Conservation (phyloP, 352 stramenopile genomes). For the Globisporangium solare region DNA sequence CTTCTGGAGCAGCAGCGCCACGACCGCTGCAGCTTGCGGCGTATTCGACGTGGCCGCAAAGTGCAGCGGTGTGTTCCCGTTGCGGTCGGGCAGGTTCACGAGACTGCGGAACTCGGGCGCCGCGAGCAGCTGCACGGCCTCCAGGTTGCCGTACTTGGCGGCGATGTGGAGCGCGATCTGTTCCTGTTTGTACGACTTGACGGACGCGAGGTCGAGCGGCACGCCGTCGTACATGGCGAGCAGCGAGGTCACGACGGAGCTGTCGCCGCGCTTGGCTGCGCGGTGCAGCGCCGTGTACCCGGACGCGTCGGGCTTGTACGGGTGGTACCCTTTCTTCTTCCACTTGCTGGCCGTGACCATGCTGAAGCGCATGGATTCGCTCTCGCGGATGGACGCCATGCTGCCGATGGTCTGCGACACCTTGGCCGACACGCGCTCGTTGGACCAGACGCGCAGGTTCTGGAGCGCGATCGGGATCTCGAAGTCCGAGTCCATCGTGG, state of each 20-base stretch:
- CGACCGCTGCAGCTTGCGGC: slow-evolving; percentile 37
- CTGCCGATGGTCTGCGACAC: slow-evolving; percentile 52
- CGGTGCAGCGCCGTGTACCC: slow-evolving; percentile 82
- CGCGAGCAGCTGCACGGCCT: slow-evolving; percentile 45
- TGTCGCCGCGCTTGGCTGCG: slow-evolving; percentile 65
- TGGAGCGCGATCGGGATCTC: slow-evolving; percentile 72
- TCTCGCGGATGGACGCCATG: slow-evolving; percentile 72
- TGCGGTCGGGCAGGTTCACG: slow-evolving; percentile 61
- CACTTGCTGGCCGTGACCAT: slow-evolving; percentile 77
- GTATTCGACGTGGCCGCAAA: slow-evolving; percentile 70
- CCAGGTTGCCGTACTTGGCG: slow-evolving; percentile 71
- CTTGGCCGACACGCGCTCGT: slow-evolving; percentile 60
- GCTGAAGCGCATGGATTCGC: slow-evolving; percentile 74
- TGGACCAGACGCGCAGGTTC: slow-evolving; percentile 54
- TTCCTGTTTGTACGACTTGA: slow-evolving; percentile 67
- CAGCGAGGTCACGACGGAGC: slow-evolving; percentile 57
- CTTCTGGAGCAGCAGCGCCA: slow-evolving; percentile 53
- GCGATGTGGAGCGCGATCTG: slow-evolving; percentile 82
- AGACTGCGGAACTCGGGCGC: slow-evolving; percentile 52
- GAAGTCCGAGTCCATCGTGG: slow-evolving; percentile 83
- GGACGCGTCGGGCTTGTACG: slow-evolving; percentile 72
- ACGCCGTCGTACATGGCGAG: slow-evolving; percentile 82
- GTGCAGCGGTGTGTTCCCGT: slow-evolving; percentile 80
- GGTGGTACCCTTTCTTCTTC: slow-evolving; percentile 82
- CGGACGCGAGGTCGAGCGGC: slow-evolving; percentile 50